These are phyloP conservation scores for Carex cristatella DNA, from an alignment of 176 grass and related monocot genomes.

Conservation along the genomic window DNA sequence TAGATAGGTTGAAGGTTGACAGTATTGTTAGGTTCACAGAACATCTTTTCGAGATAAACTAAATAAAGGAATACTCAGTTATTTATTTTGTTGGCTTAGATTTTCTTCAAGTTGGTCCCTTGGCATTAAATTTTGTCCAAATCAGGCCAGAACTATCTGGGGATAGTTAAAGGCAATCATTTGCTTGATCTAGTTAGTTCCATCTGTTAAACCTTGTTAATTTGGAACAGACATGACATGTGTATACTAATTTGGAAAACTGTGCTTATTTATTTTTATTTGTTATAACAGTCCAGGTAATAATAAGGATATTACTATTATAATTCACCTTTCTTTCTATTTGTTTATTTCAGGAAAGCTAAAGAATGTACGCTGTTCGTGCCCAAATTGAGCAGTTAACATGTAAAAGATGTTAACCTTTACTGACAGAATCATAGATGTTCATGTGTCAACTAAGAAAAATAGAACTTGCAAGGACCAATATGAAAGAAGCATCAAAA, in stretches of 20 bases:
- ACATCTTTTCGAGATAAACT: neutral
- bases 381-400: neutral
- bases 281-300: neutral
- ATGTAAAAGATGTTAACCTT: neutral
- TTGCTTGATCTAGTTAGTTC: neutral
- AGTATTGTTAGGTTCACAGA: neutral
- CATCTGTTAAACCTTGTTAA: neutral
- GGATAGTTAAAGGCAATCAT: neutral
- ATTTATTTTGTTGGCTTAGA: neutral
- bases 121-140: neutral
- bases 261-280: neutral
- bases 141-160: neutral
- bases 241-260: neutral
- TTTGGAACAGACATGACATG: neutral
- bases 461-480: neutral
- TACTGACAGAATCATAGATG: neutral
- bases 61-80: neutral
- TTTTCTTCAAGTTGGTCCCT: neutral
- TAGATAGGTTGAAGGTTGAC: no score
- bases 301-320: neutral
- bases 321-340: neutral
- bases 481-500: neutral
- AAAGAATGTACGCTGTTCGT: neutral
- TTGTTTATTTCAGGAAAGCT: neutral
- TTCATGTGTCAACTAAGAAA: neutral